Evolutionary conservation across 257 asterid species (phyloP).

Genomic region (Cinchona pubescens): DNA sequence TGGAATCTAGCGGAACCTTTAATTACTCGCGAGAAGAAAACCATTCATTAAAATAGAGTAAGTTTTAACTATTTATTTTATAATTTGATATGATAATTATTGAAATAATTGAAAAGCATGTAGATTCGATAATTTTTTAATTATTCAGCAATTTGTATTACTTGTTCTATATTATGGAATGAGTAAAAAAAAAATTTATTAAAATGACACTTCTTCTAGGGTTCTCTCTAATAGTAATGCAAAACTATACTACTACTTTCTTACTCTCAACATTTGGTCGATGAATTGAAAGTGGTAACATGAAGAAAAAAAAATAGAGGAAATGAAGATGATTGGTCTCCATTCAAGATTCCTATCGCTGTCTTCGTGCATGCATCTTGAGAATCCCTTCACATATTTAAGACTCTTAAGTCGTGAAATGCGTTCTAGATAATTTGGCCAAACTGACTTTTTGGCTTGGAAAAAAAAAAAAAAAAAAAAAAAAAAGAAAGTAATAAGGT

Average conservation of each 20-base stretch:
- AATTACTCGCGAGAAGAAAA: not conserved
- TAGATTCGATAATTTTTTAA: no score
- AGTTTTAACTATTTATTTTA: no score
- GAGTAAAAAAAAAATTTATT: no score
- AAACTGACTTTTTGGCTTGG: not conserved
- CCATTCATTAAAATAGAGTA: no score
- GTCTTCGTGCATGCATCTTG: not conserved
- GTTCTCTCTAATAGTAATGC: not conserved
- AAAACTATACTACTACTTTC: not conserved
- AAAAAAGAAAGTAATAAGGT: no score
- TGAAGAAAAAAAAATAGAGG: not conserved
- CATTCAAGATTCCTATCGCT: not conserved
- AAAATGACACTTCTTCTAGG: not conserved
- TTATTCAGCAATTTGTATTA: no score
- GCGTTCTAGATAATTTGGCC: not conserved
- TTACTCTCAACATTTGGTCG: not conserved
- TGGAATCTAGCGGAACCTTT: not conserved
- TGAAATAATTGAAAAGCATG: no score
- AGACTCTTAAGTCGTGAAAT: not conserved
- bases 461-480: no score
- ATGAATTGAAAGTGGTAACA: not conserved
- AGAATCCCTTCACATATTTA: not conserved
- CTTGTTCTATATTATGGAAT: no score
- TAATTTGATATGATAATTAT: no score
- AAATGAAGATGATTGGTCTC: not conserved